These are phyloP conservation scores for Eimeria acervulina DNA, from an alignment of 169 alveolate species.

Conservation along the genomic window DNA sequence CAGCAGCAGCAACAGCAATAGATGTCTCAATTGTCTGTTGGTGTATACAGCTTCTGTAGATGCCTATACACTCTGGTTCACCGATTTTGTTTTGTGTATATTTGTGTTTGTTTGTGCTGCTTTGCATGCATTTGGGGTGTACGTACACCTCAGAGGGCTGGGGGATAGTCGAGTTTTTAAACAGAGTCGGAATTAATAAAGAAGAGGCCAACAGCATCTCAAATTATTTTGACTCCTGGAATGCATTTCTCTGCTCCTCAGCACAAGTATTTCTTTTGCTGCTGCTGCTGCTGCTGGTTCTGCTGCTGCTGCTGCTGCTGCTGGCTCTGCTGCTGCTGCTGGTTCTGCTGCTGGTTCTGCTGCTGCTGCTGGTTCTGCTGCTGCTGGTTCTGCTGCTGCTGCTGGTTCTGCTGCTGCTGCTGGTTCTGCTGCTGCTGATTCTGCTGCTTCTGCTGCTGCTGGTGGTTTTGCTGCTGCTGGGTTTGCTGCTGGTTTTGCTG, in stretches of 20 bases:
- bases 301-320: background rate
- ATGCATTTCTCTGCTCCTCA: constrained; percentile 88
- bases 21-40: background rate
- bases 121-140: too few species aligned
- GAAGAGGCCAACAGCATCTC: constrained; percentile 83
- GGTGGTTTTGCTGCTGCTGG: too few species aligned
- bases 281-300: background rate
- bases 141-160: constrained; percentile 87
- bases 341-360: background rate
- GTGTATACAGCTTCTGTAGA: too few species aligned
- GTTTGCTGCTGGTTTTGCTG: background rate
- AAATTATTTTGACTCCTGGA: constrained; percentile 89
- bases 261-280: constrained; percentile 84
- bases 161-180: constrained; percentile 89
- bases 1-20: background rate
- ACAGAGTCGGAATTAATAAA: constrained; percentile 90
- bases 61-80: too few species aligned
- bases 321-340: background rate
- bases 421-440: too few species aligned
- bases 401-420: too few species aligned
- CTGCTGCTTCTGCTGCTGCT: too few species aligned
- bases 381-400: too few species aligned
- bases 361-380: background rate
- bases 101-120: background rate
- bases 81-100: too few species aligned